Conservation (phyloP, 1,284 basidiomycete species). For the Tilletia indica region DNA sequence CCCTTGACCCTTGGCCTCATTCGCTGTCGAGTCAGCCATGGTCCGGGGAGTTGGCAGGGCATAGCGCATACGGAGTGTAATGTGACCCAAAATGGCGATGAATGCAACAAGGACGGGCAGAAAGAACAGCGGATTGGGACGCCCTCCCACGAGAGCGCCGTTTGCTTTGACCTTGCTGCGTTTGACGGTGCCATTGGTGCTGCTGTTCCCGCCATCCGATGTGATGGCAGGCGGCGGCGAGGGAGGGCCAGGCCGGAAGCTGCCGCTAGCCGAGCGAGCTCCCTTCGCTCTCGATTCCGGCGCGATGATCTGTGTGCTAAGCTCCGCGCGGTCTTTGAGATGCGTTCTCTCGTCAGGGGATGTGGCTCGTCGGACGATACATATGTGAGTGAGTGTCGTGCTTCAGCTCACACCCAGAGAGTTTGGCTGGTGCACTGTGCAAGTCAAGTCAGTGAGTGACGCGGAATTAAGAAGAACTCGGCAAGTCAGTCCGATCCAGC, state of each 20-base stretch:
- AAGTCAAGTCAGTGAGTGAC: no score
- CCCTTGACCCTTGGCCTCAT: slow-evolving; percentile 19
- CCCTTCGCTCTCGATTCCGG: slow-evolving; percentile 10
- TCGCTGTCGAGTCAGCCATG: slow-evolving; percentile 24
- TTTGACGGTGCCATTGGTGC: neutral
- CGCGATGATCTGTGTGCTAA: neutral
- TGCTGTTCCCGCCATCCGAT: neutral
- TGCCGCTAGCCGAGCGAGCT: slow-evolving; percentile 11
- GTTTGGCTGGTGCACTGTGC: no score
- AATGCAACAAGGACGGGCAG: slow-evolving; percentile 28
- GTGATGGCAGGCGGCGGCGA: neutral
- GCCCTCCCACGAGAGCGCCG: neutral
- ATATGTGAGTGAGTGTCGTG: no score
- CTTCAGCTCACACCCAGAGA: no score
- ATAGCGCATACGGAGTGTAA: slow-evolving; percentile 47
- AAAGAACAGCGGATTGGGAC: slow-evolving; percentile 14
- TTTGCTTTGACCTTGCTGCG: neutral
- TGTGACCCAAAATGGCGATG: slow-evolving; percentile 30
- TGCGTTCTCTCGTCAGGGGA: no score
- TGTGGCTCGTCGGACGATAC: no score
- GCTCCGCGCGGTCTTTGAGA: no score
- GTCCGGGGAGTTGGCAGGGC: slow-evolving; percentile 39
- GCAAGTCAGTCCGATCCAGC: neutral
- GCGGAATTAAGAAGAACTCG: neutral
- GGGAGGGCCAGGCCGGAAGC: neutral